Conservation (phyloP, 768 basidiomycete genomes). For the Kondoa malvinella region DNA sequence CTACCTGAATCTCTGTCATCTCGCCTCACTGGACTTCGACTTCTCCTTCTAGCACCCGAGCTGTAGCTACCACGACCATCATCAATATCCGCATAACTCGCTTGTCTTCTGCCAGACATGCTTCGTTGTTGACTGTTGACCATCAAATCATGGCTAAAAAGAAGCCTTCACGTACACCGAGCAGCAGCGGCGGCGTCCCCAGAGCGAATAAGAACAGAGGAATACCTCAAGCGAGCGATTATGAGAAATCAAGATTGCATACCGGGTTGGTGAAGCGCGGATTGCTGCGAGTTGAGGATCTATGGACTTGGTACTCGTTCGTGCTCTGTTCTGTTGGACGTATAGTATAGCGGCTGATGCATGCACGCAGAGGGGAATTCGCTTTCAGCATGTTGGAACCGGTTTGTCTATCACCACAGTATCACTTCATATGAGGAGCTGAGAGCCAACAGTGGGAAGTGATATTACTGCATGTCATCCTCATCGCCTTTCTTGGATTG, state of each 20-base stretch:
- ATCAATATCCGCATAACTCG: not conserved
- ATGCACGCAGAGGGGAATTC: not conserved
- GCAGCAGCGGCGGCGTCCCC: not conserved
- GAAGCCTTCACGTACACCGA: not conserved
- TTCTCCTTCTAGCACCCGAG: not conserved
- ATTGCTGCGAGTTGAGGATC: not conserved
- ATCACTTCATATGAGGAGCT: not conserved
- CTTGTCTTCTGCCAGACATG: not conserved
- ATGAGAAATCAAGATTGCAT: not conserved
- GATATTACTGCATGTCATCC: not conserved
- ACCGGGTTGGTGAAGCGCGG: not conserved
- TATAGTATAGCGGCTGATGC: no score
- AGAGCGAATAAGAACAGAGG: not conserved
- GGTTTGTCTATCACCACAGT: not conserved
- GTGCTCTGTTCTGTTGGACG: no score
- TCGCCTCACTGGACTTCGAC: not conserved
- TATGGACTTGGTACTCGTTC: not conserved
- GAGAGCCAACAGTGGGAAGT: not conserved
- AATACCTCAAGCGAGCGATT: not conserved
- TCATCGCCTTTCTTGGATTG: not conserved
- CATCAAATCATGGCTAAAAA: not conserved
- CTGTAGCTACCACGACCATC: no score
- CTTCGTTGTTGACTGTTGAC: not conserved
- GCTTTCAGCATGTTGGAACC: not conserved
- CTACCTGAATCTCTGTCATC: not conserved